Base-by-base conservation (phyloP, 2,329 filamentous ascomycete genomes). In the Parafenestella ontariensis region DNA sequence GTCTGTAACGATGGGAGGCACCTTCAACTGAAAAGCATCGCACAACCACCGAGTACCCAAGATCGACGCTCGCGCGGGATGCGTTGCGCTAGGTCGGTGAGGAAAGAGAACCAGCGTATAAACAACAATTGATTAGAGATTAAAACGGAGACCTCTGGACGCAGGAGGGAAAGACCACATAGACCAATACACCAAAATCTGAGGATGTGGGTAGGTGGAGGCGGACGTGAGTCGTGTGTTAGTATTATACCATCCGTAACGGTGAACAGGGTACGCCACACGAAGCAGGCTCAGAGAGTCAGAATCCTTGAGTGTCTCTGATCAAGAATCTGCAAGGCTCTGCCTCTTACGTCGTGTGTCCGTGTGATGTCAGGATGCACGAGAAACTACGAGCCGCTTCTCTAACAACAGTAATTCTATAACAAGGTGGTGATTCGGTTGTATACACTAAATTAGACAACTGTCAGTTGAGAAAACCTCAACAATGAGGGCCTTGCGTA, bases 1-100 rank as follows among this genome's bases (percentile, higher is more conserved):
- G n/a, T 34, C 41, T 41, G 34, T 37, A 33, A 47, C 39, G 26
- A 45, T 37, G 24, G 39, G 45, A 20, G 39, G 39, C 18, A 41
- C 41, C 23, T 36, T 29, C 21, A 23, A 40, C 37, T 23, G 21
- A n/a, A 40, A 23, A 40, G 37, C 37, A 40, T 40, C 37, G 20
- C 20, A 23, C 10, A 13, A 23, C 15, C 21, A 11, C 11, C 11
- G 37, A 24, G 37, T 13, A 21, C 15, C 9, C 9, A 18, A 40
- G 15, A 24, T 17, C 31, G 15, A 21, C 37, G 20, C 5, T 24
- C 20, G 20, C 15, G 11, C 20, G 24, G 11, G 20, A 15, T n/a
- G 20, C 20, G 36, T 3, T 21, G 18, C 18, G 20, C 18, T 6
- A 40, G 37, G 13, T 23, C 6, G 11, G 9, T 39, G 11, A 13